Evolutionary conservation across 441 rosid genomes (phyloP).

Genomic region (Populus hybrid): DNA sequence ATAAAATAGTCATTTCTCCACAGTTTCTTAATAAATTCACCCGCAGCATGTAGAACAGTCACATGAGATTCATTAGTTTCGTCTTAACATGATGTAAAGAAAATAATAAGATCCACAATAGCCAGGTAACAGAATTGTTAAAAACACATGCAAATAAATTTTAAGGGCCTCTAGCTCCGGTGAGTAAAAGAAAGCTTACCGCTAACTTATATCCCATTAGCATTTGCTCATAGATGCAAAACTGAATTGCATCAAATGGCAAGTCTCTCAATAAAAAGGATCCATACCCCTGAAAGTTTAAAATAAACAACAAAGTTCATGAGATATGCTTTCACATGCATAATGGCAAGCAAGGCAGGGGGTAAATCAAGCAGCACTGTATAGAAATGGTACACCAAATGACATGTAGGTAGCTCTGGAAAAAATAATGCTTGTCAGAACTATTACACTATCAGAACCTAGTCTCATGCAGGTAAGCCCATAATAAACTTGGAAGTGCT

Average conservation of each 20-base stretch:
- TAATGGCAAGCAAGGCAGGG: conserved; percentile 50
- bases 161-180: neutral
- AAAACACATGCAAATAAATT: neutral
- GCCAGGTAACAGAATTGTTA: neutral
- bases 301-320: neutral
- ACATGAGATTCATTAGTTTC: neutral
- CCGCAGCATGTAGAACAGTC: neutral
- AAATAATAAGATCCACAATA: neutral
- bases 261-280: conserved; percentile 21
- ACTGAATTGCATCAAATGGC: conserved; percentile 66
- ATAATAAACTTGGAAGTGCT: neutral
- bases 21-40: neutral
- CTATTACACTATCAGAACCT: neutral
- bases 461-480: neutral
- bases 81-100: neutral
- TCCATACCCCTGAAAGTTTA: conserved; percentile 18
- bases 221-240: conserved; percentile 89
- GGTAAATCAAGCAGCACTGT: neutral
- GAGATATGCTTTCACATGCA: neutral
- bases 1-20: conserved; percentile 4
- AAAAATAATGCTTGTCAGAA: neutral
- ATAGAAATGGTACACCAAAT: neutral
- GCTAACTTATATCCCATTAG: conserved; percentile 69
- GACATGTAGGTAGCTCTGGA: neutral
- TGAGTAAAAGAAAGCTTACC: conserved; percentile 40